Evolutionary conservation across 495 filamentous ascomycete genomes (phyloP).

Genomic region (Podospora bellae-mahoneyi): DNA sequence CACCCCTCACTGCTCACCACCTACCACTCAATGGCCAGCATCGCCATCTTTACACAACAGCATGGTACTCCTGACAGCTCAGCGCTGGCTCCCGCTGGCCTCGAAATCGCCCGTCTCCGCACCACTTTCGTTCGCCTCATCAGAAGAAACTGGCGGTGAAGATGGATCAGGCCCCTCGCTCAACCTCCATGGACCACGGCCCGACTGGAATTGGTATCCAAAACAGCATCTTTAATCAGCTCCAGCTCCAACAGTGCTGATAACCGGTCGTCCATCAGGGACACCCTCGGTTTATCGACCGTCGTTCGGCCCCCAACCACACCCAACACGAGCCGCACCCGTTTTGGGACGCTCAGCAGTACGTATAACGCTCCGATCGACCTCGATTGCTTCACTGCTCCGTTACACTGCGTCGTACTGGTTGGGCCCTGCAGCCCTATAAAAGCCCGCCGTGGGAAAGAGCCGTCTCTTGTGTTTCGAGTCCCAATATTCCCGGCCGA

Average conservation of each 20-base stretch:
- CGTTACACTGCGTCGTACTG: neutral
- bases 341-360: neutral
- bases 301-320: conserved; percentile 7
- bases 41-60: conserved; percentile 25
- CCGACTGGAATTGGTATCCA: neutral
- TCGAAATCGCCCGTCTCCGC: conserved; percentile 2
- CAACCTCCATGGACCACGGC: neutral
- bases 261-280: neutral
- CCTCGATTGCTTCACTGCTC: neutral
- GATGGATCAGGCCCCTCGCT: neutral
- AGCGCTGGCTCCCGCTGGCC: conserved; percentile 15
- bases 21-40: conserved; percentile 7
- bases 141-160: conserved; percentile 33
- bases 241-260: neutral
- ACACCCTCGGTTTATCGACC: neutral
- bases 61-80: conserved; percentile 25
- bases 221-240: neutral
- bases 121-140: conserved; percentile 16
- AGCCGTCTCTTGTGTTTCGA: neutral
- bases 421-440: conserved; percentile 3
- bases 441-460: neutral
- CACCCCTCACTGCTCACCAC: conserved; percentile 19
- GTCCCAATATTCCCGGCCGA: neutral
- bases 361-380: neutral
- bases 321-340: conserved; percentile 6